Evolutionary conservation across 2,329 filamentous ascomycete genomes (phyloP).

Genomic region (Meredithiella fracta): DNA sequence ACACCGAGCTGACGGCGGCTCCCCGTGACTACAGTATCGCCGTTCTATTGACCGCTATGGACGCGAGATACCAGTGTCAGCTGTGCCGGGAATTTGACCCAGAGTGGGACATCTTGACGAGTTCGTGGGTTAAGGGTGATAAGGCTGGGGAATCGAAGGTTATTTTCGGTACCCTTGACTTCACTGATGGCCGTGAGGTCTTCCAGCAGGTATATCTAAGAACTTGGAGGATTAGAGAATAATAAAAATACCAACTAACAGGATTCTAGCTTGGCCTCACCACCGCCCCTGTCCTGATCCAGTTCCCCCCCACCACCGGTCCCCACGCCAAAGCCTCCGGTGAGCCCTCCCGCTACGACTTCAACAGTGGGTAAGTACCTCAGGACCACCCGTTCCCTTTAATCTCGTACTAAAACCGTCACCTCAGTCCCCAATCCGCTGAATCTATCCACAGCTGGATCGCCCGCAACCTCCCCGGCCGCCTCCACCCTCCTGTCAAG

Average conservation of each 20-base stretch:
- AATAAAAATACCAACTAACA: neutral
- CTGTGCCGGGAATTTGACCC: conserved; percentile 84
- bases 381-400: neutral
- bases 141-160: conserved; percentile 55
- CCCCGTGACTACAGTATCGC: conserved; percentile 74
- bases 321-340: conserved; percentile 55
- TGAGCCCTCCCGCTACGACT: conserved; percentile 69
- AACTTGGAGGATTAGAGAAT: neutral
- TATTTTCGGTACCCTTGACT: conserved; percentile 76
- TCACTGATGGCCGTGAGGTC: conserved; percentile 62
- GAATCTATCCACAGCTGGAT: conserved; percentile 71
- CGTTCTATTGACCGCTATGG: conserved; percentile 74
- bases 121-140: conserved; percentile 77
- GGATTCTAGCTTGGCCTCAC: conserved; percentile 62
- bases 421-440: conserved; percentile 48
- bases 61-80: conserved; percentile 65
- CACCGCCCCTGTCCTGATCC: conserved; percentile 77
- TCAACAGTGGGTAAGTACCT: conserved; percentile 52
- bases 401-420: neutral
- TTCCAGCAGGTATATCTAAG: conserved; percentile 60
- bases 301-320: conserved; percentile 68
- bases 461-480: conserved; percentile 56
- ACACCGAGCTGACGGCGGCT: conserved; percentile 55
- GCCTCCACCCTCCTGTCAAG: conserved; percentile 59
- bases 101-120: conserved; percentile 76